Percentiles rank a stretch among this genome's conserved stretches.
These are phyloP conservation scores for Cystoderma amianthinum DNA, from an alignment of 768 basidiomycete genomes.

Conservation along the genomic window DNA sequence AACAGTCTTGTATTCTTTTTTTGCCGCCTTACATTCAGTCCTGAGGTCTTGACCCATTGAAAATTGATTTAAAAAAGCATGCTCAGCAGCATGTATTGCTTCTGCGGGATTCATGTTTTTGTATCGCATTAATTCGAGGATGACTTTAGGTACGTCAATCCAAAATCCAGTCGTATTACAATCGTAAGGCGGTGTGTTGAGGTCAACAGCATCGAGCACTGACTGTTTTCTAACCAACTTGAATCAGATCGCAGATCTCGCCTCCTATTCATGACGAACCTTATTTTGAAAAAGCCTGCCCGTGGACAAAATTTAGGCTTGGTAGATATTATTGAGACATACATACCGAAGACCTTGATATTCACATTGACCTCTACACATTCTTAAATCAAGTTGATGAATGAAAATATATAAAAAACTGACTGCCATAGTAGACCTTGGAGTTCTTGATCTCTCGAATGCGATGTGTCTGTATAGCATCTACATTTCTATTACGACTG, in stretches of 20 bases:
- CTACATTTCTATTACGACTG: constrained; percentile 73
- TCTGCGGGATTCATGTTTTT: constrained; percentile 65
- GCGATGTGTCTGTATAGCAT: constrained; percentile 70
- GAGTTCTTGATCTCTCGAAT: constrained; percentile 59
- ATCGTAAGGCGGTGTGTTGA: constrained; percentile 74
- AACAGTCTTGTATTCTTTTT: constrained; percentile 59
- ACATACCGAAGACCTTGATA: too few species aligned
- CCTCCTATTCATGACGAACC: constrained; percentile 22
- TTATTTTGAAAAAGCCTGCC: constrained; percentile 80
- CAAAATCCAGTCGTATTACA: constrained; percentile 69
- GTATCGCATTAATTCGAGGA: constrained; percentile 43
- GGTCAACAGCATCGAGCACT: constrained; percentile 72
- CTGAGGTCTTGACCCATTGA: constrained; percentile 58
- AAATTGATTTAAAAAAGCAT: constrained; percentile 78
- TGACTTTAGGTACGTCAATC: constrained; percentile 61
- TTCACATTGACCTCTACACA: constrained; percentile 66
- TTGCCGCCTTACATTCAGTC: constrained; percentile 79
- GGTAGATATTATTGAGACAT: too few species aligned
- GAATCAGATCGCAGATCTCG: background rate
- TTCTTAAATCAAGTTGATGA: too few species aligned
- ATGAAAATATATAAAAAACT: too few species aligned
- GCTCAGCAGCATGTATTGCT: constrained; percentile 80
- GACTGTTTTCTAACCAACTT: constrained; percentile 37
- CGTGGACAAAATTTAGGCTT: background rate
- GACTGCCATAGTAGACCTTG: constrained; percentile 67